phyloP scores from a whole-genome alignment of 1,139 yeast genomes.

The Yamadazyma trypodendri region DNA sequence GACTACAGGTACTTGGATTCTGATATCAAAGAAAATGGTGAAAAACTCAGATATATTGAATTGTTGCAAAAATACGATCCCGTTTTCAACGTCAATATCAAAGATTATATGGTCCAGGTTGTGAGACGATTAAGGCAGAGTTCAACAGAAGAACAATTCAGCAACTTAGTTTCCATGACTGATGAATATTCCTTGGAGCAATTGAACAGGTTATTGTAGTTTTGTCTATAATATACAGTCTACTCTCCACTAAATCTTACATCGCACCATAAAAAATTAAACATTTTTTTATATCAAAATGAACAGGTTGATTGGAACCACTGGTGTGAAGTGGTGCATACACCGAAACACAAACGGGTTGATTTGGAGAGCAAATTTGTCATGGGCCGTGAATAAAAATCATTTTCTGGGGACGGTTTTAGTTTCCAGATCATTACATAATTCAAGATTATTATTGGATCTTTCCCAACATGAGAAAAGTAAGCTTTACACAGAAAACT shows the following conservation, averaged over 20 bases:
- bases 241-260: too few species aligned
- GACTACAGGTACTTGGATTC: slow-evolving; percentile 49
- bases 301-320: not conserved
- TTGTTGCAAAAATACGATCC: slow-evolving; percentile 53
- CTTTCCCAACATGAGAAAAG: slow-evolving; percentile 16
- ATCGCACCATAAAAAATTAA: slow-evolving; percentile 1
- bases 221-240: not conserved
- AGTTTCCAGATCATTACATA: not conserved
- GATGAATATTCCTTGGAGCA: slow-evolving; percentile 38
- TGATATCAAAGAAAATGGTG: slow-evolving; percentile 53
- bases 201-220: slow-evolving; percentile 12
- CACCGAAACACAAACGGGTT: not conserved
- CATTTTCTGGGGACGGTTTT: not conserved
- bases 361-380: not conserved
- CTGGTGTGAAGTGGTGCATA: not conserved
- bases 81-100: slow-evolving; percentile 53
- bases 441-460: not conserved
- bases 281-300: not conserved
- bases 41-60: slow-evolving; percentile 51
- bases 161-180: slow-evolving; percentile 23
- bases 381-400: not conserved
- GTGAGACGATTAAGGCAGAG: slow-evolving; percentile 21
- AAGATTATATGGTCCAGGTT: slow-evolving; percentile 21
- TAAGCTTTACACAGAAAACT: slow-evolving; percentile 16
- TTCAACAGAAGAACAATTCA: slow-evolving; percentile 25